Conservation (phyloP, 169 alveolate species). For the Plasmodium gaboni region DNA sequence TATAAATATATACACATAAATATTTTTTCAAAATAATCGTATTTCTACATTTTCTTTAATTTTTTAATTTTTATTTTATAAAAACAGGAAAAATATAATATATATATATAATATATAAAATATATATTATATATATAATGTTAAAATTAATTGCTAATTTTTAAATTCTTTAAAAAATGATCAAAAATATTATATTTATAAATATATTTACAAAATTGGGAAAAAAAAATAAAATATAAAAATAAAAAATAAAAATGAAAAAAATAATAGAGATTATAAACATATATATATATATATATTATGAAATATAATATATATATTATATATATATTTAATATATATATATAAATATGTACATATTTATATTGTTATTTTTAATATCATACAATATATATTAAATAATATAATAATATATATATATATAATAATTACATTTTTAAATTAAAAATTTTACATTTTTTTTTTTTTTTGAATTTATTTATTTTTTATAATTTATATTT, state of each 20-base stretch:
- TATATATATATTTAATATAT: too few species aligned
- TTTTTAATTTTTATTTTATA: slow-evolving; percentile 13
- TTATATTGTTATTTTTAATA: too few species aligned
- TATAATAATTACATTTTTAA: too few species aligned
- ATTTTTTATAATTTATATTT: too few species aligned
- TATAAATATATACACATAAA: neutral
- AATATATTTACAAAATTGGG: slow-evolving; percentile 16
- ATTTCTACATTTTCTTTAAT: slow-evolving; percentile 32
- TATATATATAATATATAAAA: neutral
- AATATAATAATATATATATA: too few species aligned
- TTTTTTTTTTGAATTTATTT: too few species aligned
- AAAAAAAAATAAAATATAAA: neutral
- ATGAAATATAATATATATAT: too few species aligned
- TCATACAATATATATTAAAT: too few species aligned
- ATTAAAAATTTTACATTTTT: too few species aligned
- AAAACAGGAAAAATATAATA: slow-evolving; percentile 5
- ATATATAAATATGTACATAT: too few species aligned
- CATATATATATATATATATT: neutral
- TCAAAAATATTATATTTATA: slow-evolving; percentile 19
- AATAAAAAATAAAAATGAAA: neutral
- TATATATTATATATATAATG: neutral
- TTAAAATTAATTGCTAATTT: neutral
- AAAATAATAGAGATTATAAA: neutral
- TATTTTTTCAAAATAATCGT: slow-evolving; percentile 18
- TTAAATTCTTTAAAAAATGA: neutral